A percentile compares a stretch with the other conserved stretches of the same genome.
These are phyloP conservation scores for Naganishia vaughanmartiniae DNA, from an alignment of 768 basidiomycete species.

Conservation along the genomic window DNA sequence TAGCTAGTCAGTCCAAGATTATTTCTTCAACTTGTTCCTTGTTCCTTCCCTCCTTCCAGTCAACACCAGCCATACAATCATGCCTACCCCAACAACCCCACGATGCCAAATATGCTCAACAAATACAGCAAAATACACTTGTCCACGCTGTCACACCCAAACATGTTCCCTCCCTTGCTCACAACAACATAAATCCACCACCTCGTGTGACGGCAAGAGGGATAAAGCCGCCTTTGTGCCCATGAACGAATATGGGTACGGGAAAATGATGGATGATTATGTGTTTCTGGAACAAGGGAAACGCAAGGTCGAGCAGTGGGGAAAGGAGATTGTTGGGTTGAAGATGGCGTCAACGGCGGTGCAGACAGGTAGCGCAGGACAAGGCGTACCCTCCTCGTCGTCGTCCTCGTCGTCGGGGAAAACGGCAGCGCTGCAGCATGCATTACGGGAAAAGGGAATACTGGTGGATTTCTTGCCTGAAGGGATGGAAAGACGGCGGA, in stretches of 20 bases:
- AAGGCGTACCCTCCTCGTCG: too few species aligned
- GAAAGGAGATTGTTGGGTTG: slow-evolving; percentile 39
- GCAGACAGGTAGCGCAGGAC: slow-evolving; percentile 30
- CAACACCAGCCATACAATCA: too few species aligned
- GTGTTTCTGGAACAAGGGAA: slow-evolving; percentile 78
- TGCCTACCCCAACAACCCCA: too few species aligned
- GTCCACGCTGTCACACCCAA: slow-evolving; percentile 42
- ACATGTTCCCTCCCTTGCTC: slow-evolving; percentile 49
- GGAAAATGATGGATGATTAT: slow-evolving; percentile 86
- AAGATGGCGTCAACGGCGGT: slow-evolving; percentile 36
- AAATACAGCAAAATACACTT: slow-evolving; percentile 47
- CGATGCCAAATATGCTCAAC: background rate
- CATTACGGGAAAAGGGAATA: slow-evolving; percentile 67
- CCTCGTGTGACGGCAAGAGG: slow-evolving; percentile 40
- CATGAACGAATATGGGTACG: slow-evolving; percentile 80
- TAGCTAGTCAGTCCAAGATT: too few species aligned
- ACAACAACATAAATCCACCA: slow-evolving; percentile 41
- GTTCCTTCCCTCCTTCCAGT: too few species aligned
- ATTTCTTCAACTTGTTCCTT: too few species aligned
- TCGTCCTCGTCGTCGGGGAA: slow-evolving; percentile 59
- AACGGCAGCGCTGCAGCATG: slow-evolving; percentile 65
- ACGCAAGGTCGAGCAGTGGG: slow-evolving; percentile 71
- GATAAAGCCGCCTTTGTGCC: slow-evolving; percentile 52
- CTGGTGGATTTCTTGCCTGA: slow-evolving; percentile 71
- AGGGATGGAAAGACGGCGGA: slow-evolving; percentile 75